Conservation (phyloP, 2,329 filamentous ascomycete genomes). For the Helotiales sp. region DNA sequence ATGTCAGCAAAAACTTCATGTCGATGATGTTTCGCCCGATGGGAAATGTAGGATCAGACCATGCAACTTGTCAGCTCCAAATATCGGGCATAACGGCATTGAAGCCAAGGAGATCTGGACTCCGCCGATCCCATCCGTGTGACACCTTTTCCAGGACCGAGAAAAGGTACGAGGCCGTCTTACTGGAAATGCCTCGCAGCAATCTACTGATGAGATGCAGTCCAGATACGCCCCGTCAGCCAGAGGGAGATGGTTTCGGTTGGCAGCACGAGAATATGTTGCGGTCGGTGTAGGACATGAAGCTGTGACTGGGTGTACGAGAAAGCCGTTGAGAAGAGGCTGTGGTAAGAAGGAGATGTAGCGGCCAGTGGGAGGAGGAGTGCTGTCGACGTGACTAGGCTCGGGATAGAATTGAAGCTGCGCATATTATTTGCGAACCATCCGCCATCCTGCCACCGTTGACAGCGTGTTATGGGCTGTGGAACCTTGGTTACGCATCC, state of each 20-base stretch:
- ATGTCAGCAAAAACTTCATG: not conserved
- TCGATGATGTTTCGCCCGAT: not conserved
- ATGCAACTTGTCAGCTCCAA: slow-evolving; percentile 14
- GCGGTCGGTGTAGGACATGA: slow-evolving; percentile 14
- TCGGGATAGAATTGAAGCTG: not conserved
- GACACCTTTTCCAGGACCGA: slow-evolving; percentile 6
- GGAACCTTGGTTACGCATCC: slow-evolving; percentile 16
- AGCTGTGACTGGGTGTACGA: slow-evolving; percentile 17
- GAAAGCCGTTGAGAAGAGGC: slow-evolving; percentile 18
- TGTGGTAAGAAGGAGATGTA: not conserved
- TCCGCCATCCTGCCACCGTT: no score
- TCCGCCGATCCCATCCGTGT: slow-evolving; percentile 1
- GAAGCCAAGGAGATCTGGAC: not conserved
- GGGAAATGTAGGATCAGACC: slow-evolving; percentile 6
- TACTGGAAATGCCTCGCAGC: slow-evolving; percentile 19
- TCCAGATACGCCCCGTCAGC: slow-evolving; percentile 6
- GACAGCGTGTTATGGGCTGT: slow-evolving; percentile 19
- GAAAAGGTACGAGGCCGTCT: slow-evolving; percentile 14
- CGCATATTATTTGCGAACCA: slow-evolving; percentile 20
- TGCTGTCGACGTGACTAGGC: slow-evolving; percentile 9
- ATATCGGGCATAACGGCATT: slow-evolving; percentile 18
- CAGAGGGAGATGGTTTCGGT: slow-evolving; percentile 1
- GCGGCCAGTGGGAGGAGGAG: not conserved
- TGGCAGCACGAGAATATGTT: slow-evolving; percentile 1
- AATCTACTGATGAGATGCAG: not conserved